These are phyloP conservation scores for Pichia cactophila DNA, from an alignment of 1,139 yeast species.

Conservation along the genomic window DNA sequence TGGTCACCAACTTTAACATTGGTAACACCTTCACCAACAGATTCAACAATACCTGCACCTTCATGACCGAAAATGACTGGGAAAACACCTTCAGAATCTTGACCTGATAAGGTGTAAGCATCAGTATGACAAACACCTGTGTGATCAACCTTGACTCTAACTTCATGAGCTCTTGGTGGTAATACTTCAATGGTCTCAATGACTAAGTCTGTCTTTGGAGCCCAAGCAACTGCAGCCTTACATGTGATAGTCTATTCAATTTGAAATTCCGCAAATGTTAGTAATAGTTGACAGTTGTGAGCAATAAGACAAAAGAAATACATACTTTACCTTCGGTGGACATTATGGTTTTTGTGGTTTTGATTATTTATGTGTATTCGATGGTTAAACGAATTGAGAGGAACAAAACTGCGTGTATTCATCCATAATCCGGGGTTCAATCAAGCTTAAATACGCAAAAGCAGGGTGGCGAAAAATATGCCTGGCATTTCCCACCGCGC, in stretches of 20 bases:
- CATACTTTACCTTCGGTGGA: conserved; percentile 26
- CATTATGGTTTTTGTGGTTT: conserved; percentile 12
- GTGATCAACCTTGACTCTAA: conserved; percentile 76
- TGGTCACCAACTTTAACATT: conserved; percentile 83
- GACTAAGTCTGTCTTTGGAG: conserved; percentile 75
- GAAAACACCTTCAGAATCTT: conserved; percentile 94
- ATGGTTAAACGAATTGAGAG: background rate
- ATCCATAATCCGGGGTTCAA: background rate
- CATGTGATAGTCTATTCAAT: conserved; percentile 56
- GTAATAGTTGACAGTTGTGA: background rate
- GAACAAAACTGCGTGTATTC: too few relatives aligned
- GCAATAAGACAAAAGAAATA: background rate
- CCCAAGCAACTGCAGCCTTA: conserved; percentile 98
- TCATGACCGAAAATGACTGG: conserved; percentile 92
- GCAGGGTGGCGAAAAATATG: too few relatives aligned
- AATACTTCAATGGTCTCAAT: conserved; percentile 85
- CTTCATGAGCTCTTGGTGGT: conserved; percentile 96
- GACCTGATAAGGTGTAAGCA: conserved; percentile 90
- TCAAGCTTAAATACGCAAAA: background rate
- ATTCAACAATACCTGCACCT: conserved; percentile 94
- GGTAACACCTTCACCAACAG: conserved; percentile 88
- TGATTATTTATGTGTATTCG: background rate
- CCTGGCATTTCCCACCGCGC: background rate
- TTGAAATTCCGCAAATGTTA: background rate
- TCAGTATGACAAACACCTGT: conserved; percentile 99